Conservation (phyloP, 805 yeast species). For the Komagataella pseudopastoris region DNA sequence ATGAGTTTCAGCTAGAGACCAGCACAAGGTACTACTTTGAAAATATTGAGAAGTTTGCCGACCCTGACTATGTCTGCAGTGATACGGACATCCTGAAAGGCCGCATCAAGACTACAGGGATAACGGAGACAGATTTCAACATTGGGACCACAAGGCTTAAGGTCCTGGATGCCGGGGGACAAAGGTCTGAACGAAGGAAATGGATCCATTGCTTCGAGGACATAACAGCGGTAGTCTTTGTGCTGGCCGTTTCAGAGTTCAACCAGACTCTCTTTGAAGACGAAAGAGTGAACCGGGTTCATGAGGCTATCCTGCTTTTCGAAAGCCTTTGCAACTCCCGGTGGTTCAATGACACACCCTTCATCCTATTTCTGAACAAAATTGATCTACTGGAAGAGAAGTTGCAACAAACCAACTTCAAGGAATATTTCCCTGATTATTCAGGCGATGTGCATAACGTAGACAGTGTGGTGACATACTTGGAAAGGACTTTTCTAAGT, state of each 20-base stretch:
- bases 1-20: constrained; percentile 76
- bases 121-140: constrained; percentile 71
- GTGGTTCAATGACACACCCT: constrained; percentile 80
- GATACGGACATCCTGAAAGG: constrained; percentile 83
- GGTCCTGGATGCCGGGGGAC: constrained; percentile 95
- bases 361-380: constrained; percentile 82
- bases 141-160: constrained; percentile 53
- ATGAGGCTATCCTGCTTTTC: constrained; percentile 76
- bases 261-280: constrained; percentile 90
- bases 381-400: constrained; percentile 71
- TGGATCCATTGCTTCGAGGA: constrained; percentile 95
- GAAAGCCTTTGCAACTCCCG: constrained; percentile 71
- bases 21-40: constrained; percentile 75
- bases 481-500: constrained; percentile 52
- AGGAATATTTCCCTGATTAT: constrained; percentile 67
- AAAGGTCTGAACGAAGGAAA: constrained; percentile 77
- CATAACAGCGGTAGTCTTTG: constrained; percentile 78
- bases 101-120: constrained; percentile 90
- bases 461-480: constrained; percentile 55
- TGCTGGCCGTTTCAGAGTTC: constrained; percentile 81
- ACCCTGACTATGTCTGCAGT: constrained; percentile 51
- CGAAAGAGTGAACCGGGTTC: constrained; percentile 77
- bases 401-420: constrained; percentile 49
- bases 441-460: constrained; percentile 50
- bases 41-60: constrained; percentile 50